Conservation (phyloP, 2,329 filamentous ascomycete species). For the Chaetothyriales sp. region DNA sequence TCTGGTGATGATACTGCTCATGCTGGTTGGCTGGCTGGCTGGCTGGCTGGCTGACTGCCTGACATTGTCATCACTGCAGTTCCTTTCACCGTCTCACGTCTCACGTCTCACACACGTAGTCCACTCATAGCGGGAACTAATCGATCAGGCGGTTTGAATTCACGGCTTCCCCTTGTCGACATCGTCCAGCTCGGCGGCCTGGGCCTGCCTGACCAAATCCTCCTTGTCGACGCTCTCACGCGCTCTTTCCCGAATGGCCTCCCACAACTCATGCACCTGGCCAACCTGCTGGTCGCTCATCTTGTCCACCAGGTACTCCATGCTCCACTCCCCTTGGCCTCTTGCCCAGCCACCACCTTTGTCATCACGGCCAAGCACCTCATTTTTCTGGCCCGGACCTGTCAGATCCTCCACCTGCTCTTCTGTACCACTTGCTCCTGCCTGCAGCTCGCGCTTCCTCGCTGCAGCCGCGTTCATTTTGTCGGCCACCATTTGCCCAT, state of each 20-base stretch:
- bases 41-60: neutral
- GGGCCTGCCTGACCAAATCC: constrained; percentile 3
- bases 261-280: constrained; percentile 90
- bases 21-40: neutral
- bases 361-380: neutral
- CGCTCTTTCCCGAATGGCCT: constrained; percentile 52
- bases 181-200: constrained; percentile 12
- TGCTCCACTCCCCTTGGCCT: neutral
- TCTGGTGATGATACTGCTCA: neutral
- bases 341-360: neutral
- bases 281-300: constrained; percentile 93
- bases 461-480: constrained; percentile 62
- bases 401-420: constrained; percentile 47
- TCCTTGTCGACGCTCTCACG: constrained; percentile 35
- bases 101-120: no score
- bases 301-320: constrained; percentile 54
- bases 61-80: constrained; percentile 2
- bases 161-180: constrained; percentile 6
- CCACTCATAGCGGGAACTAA: neutral
- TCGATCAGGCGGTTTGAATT: constrained; percentile 3
- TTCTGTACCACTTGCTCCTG: constrained; percentile 86
- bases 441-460: constrained; percentile 92
- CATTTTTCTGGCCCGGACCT: neutral
- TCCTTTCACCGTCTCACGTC: no score
- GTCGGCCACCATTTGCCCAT: constrained; percentile 83